Base-by-base conservation (phyloP, 331 rosid species). In the Stylosanthes scabra region DNA sequence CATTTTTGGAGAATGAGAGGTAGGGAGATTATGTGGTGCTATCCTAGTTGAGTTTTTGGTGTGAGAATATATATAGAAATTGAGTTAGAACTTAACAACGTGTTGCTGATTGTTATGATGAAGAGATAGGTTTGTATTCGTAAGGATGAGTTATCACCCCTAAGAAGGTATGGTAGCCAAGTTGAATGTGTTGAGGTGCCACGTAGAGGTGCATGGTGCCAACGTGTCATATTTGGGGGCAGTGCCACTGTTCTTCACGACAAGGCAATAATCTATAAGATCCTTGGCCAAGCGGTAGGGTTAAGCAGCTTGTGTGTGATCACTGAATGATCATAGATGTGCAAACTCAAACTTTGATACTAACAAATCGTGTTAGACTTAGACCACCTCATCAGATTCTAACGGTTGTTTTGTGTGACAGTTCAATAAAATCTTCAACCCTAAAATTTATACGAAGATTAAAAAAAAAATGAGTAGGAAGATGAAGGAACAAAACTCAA, bases 101-200 rank as follows among this genome's bases (percentile, higher is more conserved):
- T 62, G 59, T 68, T 61, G 39, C 7, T 34, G 39, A 34, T 34
- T 34, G 80, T 25, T 63, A 34, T 34, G 34, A 63, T 16, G 70
- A 61, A 57, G 39, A 28, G 13, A 39, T 34, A 34, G 16, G 15
- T 54, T 11, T 74, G 16, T 46, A 50, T 16, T 72, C 60, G 65
- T 37, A 28, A 68, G 15, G 69, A 71, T 71, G 70, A 72, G 70
- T 66, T 39, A 28, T 74, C 59, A 13, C 7, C 7, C 13, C 12
- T 10, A 74, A 67, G 59, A 20, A 68, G 58, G 57, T 51, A 63
- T 46, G 61, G 55, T 1, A 44, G 79, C 45, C 75, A 73, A 52
- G 79, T 74, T 20, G 66, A 56, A 50, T 63, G 70, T n/a, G 65
- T 44, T 51, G 66, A 70, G 25, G 54, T 79, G 84, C 74, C 84